Percentiles rank a stretch among this genome's conserved stretches.
Conservation (phyloP, 2,329 filamentous ascomycete species). For the Cercospora nicotianae region DNA sequence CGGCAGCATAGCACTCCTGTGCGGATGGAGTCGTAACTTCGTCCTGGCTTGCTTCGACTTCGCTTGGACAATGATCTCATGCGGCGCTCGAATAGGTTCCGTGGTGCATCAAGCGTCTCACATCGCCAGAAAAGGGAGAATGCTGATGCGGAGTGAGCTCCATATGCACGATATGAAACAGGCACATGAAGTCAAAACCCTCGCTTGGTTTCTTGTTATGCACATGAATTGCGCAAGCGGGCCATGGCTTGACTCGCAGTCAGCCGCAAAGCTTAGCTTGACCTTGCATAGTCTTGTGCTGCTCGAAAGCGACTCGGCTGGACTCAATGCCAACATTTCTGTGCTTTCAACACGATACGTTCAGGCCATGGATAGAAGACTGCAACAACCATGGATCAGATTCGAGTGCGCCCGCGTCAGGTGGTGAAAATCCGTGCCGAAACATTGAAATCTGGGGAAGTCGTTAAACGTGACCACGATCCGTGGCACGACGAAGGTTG, state of each 20-base stretch:
- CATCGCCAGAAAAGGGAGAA: neutral
- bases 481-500: neutral
- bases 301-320: neutral
- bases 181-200: neutral
- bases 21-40: neutral
- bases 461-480: too few relatives aligned
- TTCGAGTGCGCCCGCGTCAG: neutral
- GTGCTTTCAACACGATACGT: neutral
- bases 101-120: neutral
- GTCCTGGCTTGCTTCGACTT: neutral
- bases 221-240: neutral
- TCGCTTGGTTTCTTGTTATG: neutral
- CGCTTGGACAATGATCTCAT: neutral
- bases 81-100: neutral
- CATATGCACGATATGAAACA: neutral
- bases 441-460: neutral
- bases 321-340: neutral
- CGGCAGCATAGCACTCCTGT: neutral
- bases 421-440: neutral
- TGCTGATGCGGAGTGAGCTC: neutral
- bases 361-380: neutral
- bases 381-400: neutral
- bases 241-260: neutral
- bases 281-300: neutral
- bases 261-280: neutral